phyloP scores from a whole-genome alignment of 2,329 filamentous ascomycete genomes.

The Aciculosporium take region DNA sequence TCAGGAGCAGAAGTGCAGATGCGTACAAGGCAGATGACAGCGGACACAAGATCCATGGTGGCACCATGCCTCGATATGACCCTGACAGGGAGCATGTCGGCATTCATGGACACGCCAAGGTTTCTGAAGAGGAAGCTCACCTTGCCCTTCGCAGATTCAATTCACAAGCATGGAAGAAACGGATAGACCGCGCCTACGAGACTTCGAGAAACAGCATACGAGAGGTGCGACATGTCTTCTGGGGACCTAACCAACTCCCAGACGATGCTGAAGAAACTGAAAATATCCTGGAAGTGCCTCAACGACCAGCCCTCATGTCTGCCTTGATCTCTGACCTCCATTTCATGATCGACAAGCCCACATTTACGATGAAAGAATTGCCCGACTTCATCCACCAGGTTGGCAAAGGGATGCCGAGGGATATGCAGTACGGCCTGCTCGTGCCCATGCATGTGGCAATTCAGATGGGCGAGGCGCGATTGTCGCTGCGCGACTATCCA shows the following conservation, averaged over 20 bases:
- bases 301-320: slow-evolving; percentile 71
- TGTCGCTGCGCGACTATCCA: slow-evolving; percentile 86
- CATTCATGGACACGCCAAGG: slow-evolving; percentile 56
- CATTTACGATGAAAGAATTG: slow-evolving; percentile 69
- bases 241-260: slow-evolving; percentile 66
- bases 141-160: slow-evolving; percentile 66
- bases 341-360: slow-evolving; percentile 78
- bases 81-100: slow-evolving; percentile 52
- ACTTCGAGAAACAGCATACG: slow-evolving; percentile 61
- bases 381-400: slow-evolving; percentile 75
- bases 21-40: slow-evolving; percentile 19
- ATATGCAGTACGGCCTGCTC: slow-evolving; percentile 81
- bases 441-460: slow-evolving; percentile 82
- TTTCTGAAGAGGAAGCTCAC: slow-evolving; percentile 64
- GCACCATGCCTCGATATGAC: slow-evolving; percentile 54
- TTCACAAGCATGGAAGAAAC: slow-evolving; percentile 78
- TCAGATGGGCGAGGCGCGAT: slow-evolving; percentile 75
- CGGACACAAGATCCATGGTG: slow-evolving; percentile 18
- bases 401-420: slow-evolving; percentile 89
- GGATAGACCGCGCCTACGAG: slow-evolving; percentile 64
- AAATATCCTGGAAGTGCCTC: slow-evolving; percentile 70
- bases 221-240: slow-evolving; percentile 67
- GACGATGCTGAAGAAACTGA: slow-evolving; percentile 74
- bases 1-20: slow-evolving; percentile 44
- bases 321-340: slow-evolving; percentile 73